A percentile compares a stretch with the other conserved stretches of the same genome.
These are phyloP conservation scores for Colletotrichum graminicola DNA, from an alignment of 2,329 filamentous ascomycete genomes.

Conservation along the genomic window DNA sequence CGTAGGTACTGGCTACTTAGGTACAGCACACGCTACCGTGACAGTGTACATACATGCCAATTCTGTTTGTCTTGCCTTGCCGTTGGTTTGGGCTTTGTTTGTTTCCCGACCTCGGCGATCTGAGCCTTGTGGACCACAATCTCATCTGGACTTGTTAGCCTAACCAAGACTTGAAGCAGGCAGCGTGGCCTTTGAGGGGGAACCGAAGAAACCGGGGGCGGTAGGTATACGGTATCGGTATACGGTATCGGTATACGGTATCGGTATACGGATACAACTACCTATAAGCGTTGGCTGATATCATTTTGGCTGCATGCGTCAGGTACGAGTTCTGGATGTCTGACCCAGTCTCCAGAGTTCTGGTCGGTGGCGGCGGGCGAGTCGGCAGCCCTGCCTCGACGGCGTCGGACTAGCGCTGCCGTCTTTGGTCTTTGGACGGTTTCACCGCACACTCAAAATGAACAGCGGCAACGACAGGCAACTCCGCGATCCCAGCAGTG, in stretches of 20 bases:
- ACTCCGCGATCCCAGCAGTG: neutral
- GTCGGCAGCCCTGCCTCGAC: slow-evolving; percentile 13
- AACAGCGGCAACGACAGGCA: neutral
- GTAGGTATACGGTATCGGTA: too few relatives aligned
- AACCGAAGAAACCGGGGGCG: neutral
- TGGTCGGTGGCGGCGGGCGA: slow-evolving; percentile 24
- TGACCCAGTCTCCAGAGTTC: slow-evolving; percentile 5
- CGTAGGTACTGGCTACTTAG: too few relatives aligned
- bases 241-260: too few relatives aligned
- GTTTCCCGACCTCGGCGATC: neutral
- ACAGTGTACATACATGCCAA: neutral
- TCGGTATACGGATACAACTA: too few relatives aligned
- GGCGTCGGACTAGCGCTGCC: slow-evolving; percentile 20
- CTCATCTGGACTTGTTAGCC: slow-evolving; percentile 6
- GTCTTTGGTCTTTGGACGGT: slow-evolving; percentile 29
- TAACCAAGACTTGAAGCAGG: neutral
- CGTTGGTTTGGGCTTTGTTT: slow-evolving; percentile 9
- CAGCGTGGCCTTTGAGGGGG: neutral
- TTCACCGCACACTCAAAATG: slow-evolving; percentile 23
- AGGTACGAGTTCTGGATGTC: slow-evolving; percentile 10
- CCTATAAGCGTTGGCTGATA: neutral
- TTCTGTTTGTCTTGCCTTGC: neutral
- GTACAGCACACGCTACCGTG: too few relatives aligned
- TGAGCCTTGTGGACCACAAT: neutral
- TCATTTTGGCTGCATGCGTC: slow-evolving; percentile 26